phyloP scores from a whole-genome alignment of 2,329 filamentous ascomycete species.

The Fusarium floridanum region DNA sequence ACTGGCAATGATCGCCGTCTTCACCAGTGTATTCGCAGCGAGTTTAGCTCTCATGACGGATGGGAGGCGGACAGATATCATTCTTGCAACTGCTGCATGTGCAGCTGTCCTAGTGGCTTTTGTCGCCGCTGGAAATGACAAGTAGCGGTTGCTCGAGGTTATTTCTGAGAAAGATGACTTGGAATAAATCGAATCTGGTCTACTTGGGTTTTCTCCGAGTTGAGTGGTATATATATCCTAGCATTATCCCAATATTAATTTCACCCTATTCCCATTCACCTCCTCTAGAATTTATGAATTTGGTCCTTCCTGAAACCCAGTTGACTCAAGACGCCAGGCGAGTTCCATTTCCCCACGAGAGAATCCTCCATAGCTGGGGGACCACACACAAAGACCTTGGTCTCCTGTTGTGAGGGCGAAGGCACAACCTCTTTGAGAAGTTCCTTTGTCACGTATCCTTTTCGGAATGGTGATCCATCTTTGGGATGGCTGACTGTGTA shows the following conservation, averaged over 20 bases:
- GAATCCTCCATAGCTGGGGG: conserved; percentile 75
- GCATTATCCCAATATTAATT: not conserved
- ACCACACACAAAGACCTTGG: conserved; percentile 77
- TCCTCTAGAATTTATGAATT: conserved; percentile 67
- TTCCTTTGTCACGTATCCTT: conserved; percentile 70
- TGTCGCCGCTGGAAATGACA: not conserved
- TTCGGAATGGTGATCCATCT: conserved; percentile 57
- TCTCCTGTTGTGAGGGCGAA: conserved; percentile 49
- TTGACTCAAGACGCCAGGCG: conserved; percentile 65
- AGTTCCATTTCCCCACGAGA: conserved; percentile 60
- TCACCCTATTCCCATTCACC: not conserved
- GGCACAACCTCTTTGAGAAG: conserved; percentile 65
- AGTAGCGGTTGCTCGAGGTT: not conserved
- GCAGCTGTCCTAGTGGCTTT: not conserved
- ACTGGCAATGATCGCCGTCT: not conserved
- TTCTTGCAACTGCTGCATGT: not conserved
- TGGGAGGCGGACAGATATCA: not conserved
- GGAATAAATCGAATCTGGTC: not conserved
- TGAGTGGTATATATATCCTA: not conserved
- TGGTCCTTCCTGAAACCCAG: conserved; percentile 70
- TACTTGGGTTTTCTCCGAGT: not conserved
- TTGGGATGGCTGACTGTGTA: conserved; percentile 68
- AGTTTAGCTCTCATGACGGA: not conserved
- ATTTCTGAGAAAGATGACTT: not conserved
- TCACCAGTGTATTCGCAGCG: not conserved